phyloP scores from a whole-genome alignment of 805 yeast genomes.

The Ogataea nonfermentans region DNA sequence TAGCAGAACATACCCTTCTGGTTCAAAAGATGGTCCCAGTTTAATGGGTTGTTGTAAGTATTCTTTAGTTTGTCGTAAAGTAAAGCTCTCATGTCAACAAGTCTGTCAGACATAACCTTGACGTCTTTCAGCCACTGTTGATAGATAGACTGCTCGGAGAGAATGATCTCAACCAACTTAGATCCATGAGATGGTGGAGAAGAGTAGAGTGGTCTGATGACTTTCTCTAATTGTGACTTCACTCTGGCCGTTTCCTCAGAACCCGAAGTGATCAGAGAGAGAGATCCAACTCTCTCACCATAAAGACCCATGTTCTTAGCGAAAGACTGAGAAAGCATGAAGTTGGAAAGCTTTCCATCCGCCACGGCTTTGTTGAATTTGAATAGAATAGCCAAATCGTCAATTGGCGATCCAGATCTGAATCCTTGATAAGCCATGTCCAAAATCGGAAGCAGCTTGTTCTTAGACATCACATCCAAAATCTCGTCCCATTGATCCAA shows the following conservation, averaged over 20 bases:
- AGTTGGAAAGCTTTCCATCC: constrained; percentile 47
- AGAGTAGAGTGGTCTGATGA: constrained; percentile 84
- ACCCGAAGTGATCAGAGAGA: constrained; percentile 59
- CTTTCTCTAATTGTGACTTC: constrained; percentile 69
- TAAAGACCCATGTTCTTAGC: constrained; percentile 94
- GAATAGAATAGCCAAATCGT: constrained; percentile 56
- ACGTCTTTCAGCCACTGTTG: constrained; percentile 82
- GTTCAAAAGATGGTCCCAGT: constrained; percentile 83
- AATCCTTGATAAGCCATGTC: constrained; percentile 97
- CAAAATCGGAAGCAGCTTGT: constrained; percentile 71
- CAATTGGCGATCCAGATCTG: constrained; percentile 76
- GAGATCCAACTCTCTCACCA: constrained; percentile 92
- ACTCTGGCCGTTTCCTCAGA: constrained; percentile 48
- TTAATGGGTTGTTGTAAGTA: constrained; percentile 50
- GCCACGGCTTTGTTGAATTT: constrained; percentile 44
- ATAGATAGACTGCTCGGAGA: constrained; percentile 58
- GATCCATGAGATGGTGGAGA: constrained; percentile 96
- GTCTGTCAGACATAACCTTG: constrained; percentile 71
- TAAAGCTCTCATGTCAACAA: constrained; percentile 65
- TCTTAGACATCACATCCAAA: constrained; percentile 55
- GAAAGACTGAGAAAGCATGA: constrained; percentile 80
- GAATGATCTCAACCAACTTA: constrained; percentile 76
- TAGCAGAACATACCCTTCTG: constrained; percentile 97
- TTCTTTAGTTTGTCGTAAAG: constrained; percentile 57
- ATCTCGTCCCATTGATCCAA: constrained; percentile 77